Evolutionary conservation across 768 basidiomycete genomes (phyloP).

Genomic region (Psilocybe tampanensis): DNA sequence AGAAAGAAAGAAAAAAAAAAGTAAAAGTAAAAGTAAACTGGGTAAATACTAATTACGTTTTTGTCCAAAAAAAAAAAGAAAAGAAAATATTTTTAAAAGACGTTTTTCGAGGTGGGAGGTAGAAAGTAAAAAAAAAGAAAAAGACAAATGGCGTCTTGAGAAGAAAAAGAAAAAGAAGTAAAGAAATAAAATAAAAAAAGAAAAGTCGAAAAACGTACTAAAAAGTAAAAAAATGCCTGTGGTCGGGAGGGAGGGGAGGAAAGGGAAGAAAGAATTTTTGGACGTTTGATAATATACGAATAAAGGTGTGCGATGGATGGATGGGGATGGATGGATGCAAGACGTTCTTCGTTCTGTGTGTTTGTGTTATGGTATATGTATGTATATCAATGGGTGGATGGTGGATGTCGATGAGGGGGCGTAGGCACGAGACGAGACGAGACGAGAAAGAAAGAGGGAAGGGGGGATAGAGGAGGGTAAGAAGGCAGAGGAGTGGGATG

Average conservation of each 20-base stretch:
- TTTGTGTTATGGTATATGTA: background rate
- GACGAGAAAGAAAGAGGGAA: too few relatives aligned
- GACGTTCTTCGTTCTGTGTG: too few relatives aligned
- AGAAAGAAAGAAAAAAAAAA: background rate
- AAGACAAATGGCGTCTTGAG: too few relatives aligned
- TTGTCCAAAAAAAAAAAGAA: background rate
- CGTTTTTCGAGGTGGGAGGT: background rate
- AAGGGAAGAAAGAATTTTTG: background rate
- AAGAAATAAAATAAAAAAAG: too few relatives aligned
- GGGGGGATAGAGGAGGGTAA: too few relatives aligned
- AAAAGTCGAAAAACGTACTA: background rate
- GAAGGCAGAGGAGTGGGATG: too few relatives aligned
- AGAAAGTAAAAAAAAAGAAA: background rate
- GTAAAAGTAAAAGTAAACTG: background rate
- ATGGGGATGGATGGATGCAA: too few relatives aligned
- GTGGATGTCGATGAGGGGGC: background rate
- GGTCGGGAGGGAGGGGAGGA: background rate
- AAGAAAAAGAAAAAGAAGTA: background rate
- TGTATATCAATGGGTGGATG: background rate
- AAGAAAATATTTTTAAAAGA: background rate
- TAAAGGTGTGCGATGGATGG: background rate
- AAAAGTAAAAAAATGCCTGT: too few relatives aligned
- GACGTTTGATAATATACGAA: background rate
- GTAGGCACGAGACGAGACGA: too few relatives aligned
- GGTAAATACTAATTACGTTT: background rate